These are phyloP conservation scores for Dendrobium chrysotoxum DNA, from an alignment of 106 monocot genomes.

Conservation along the genomic window DNA sequence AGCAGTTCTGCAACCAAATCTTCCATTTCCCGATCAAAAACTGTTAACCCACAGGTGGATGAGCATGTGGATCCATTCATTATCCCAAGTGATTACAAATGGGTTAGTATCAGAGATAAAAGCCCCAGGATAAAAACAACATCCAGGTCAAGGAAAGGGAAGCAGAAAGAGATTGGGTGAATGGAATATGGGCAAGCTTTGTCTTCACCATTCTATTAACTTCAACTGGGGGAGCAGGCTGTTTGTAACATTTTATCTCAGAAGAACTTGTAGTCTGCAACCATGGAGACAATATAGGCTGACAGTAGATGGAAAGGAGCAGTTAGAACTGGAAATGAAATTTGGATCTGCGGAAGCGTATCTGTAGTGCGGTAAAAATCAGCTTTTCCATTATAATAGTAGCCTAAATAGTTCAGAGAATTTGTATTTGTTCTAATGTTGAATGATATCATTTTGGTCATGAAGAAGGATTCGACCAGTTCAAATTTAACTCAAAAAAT, in stretches of 20 bases:
- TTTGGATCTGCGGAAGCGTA: background rate
- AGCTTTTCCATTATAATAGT: background rate
- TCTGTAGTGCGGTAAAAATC: background rate
- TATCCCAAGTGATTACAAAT: slow-evolving; percentile 60
- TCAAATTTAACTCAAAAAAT: too few relatives aligned
- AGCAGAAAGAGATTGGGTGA: slow-evolving; percentile 25
- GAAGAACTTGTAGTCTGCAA: background rate
- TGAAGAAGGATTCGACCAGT: background rate
- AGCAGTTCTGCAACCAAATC: slow-evolving; percentile 21
- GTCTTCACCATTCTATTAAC: background rate
- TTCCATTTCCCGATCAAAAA: slow-evolving; percentile 30
- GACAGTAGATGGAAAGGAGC: background rate
- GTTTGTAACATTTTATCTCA: background rate
- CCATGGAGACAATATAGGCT: background rate
- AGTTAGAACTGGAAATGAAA: background rate
- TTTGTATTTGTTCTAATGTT: background rate
- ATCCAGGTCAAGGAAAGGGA: slow-evolving; percentile 39
- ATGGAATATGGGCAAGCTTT: background rate
- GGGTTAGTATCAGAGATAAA: slow-evolving; percentile 32
- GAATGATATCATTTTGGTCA: background rate
- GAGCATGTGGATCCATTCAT: slow-evolving; percentile 53
- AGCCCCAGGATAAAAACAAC: slow-evolving; percentile 26
- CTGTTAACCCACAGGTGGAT: slow-evolving; percentile 27
- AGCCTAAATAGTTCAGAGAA: background rate
- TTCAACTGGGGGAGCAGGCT: background rate